Evolutionary conservation across 257 asterid species (phyloP).

Genomic region (Solanum paucissectum): DNA sequence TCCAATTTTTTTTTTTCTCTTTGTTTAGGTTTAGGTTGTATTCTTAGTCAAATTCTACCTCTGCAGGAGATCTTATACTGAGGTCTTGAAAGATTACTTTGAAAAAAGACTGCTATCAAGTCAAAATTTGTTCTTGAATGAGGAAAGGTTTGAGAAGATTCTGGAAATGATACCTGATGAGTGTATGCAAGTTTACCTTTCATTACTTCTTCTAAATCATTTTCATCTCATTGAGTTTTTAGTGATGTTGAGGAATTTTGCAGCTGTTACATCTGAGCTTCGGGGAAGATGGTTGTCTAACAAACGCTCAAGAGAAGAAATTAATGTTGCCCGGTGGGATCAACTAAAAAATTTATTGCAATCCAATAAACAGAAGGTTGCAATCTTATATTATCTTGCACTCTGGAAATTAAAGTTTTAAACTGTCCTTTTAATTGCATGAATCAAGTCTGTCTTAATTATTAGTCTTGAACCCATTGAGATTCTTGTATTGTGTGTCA

Average conservation of each 20-base stretch:
- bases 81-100: conserved; percentile 55
- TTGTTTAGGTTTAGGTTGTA: neutral
- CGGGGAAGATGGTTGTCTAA: conserved; percentile 67
- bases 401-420: neutral
- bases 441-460: neutral
- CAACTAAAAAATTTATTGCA: conserved; percentile 55
- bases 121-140: conserved; percentile 58
- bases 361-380: conserved; percentile 78
- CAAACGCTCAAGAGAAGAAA: conserved; percentile 56
- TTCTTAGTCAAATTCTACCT: neutral
- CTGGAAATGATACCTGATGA: conserved; percentile 80
- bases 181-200: conserved; percentile 32
- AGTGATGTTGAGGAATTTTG: conserved; percentile 6
- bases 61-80: conserved; percentile 70
- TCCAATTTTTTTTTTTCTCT: neutral
- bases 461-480: neutral
- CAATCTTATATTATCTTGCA: neutral
- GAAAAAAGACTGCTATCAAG: conserved; percentile 45
- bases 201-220: neutral
- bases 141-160: conserved; percentile 70
- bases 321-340: conserved; percentile 62
- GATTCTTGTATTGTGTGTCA: neutral
- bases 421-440: neutral
- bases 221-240: neutral
- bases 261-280: conserved; percentile 79